These are phyloP conservation scores for Gossypium schwendimanii DNA, from an alignment of 441 rosid genomes.

Conservation along the genomic window DNA sequence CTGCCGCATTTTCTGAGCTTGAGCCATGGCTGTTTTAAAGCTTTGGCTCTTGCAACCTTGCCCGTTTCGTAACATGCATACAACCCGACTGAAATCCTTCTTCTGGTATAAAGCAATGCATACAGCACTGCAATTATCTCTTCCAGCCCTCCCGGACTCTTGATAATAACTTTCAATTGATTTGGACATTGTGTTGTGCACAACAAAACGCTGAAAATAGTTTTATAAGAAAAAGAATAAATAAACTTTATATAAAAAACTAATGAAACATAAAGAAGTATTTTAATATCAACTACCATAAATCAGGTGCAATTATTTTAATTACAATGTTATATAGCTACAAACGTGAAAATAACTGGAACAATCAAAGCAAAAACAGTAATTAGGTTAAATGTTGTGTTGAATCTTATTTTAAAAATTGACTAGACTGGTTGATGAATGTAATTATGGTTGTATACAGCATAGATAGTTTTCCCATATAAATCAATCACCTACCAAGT, in stretches of 20 bases:
- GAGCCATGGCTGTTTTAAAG: slow-evolving; percentile 81
- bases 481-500: not conserved
- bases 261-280: not conserved
- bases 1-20: slow-evolving; percentile 79
- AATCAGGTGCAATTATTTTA: not conserved
- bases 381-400: not conserved
- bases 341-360: not conserved
- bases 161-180: slow-evolving; percentile 91
- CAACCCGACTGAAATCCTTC: slow-evolving; percentile 93
- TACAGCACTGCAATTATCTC: slow-evolving; percentile 62
- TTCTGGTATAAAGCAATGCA: slow-evolving; percentile 82
- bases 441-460: not conserved
- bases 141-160: slow-evolving; percentile 96
- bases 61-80: slow-evolving; percentile 84
- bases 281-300: slow-evolving; percentile 2
- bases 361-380: not conserved
- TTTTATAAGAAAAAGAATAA: not conserved
- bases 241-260: not conserved
- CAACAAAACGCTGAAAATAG: slow-evolving; percentile 64
- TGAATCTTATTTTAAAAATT: not conserved
- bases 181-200: slow-evolving; percentile 89
- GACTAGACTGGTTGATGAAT: not conserved
- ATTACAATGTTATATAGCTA: not conserved
- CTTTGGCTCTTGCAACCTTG: slow-evolving; percentile 55
- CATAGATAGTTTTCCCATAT: not conserved